These are phyloP conservation scores for Trichoderma sp. DNA, from an alignment of 2,329 filamentous ascomycete genomes.

Conservation along the genomic window DNA sequence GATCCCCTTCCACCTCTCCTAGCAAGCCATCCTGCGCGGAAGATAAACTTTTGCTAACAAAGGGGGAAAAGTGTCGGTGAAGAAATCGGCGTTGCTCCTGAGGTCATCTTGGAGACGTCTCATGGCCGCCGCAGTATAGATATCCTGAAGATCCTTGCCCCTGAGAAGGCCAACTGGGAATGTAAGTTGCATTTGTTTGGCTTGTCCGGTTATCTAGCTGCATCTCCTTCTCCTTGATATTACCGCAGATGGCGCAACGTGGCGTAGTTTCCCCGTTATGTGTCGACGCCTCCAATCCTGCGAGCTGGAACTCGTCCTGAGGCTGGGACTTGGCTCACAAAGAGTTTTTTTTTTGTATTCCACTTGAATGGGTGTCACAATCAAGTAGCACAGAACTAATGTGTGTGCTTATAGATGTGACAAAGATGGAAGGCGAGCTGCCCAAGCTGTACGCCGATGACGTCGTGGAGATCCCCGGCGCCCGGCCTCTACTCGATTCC, in stretches of 20 bases:
- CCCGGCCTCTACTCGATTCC: slow-evolving; percentile 64
- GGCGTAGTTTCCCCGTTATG: background rate
- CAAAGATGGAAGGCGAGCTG: slow-evolving; percentile 71
- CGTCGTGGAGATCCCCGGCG: slow-evolving; percentile 82
- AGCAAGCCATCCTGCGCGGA: background rate
- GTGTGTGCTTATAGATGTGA: slow-evolving; percentile 60
- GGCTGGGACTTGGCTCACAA: background rate
- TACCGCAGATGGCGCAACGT: background rate
- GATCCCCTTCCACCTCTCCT: slow-evolving; percentile 4
- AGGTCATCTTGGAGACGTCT: slow-evolving; percentile 81
- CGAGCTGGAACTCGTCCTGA: background rate
- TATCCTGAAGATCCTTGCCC: slow-evolving; percentile 72
- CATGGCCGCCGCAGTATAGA: slow-evolving; percentile 91
- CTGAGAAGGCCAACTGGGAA: slow-evolving; percentile 87
- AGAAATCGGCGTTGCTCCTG: slow-evolving; percentile 81
- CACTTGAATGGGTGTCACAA: background rate
- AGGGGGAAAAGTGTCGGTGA: slow-evolving; percentile 61
- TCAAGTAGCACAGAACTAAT: background rate
- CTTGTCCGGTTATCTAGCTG: background rate
- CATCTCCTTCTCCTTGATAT: background rate
- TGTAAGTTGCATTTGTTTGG: slow-evolving; percentile 57
- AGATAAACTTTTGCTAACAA: background rate
- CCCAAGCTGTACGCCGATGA: slow-evolving; percentile 73
- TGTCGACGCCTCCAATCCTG: background rate
- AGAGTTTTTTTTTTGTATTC: background rate